These are phyloP conservation scores for Talaromyces sp. DNA, from an alignment of 2,329 filamentous ascomycete genomes.

Conservation along the genomic window DNA sequence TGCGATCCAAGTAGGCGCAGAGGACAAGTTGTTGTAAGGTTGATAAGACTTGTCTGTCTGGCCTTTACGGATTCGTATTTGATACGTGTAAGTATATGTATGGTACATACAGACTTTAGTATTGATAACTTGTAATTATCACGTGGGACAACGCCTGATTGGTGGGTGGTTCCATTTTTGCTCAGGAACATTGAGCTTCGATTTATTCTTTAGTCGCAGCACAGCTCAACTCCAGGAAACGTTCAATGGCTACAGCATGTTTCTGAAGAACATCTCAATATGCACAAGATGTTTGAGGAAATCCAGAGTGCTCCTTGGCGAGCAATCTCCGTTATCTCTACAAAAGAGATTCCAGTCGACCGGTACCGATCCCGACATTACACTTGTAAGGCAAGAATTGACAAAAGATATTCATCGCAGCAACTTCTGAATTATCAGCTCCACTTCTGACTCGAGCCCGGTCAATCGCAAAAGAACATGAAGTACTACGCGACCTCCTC, in stretches of 20 bases:
- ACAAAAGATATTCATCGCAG: slow-evolving; percentile 11
- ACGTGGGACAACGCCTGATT: slow-evolving; percentile 2
- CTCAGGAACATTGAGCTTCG: neutral
- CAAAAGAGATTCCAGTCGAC: slow-evolving; percentile 29
- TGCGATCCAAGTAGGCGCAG: neutral
- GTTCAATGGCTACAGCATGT: slow-evolving; percentile 16
- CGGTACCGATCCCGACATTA: slow-evolving; percentile 24
- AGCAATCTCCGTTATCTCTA: slow-evolving; percentile 22
- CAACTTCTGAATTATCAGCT: slow-evolving; percentile 46
- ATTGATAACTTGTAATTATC: slow-evolving; percentile 7
- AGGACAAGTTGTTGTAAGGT: slow-evolving; percentile 17
- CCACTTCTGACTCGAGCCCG: slow-evolving; percentile 55
- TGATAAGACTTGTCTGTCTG: slow-evolving; percentile 24
- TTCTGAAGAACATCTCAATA: slow-evolving; percentile 29
- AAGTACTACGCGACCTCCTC: slow-evolving; percentile 50
- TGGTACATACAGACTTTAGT: neutral
- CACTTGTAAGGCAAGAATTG: slow-evolving; percentile 12
- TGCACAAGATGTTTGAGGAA: slow-evolving; percentile 48
- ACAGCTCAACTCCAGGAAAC: neutral
- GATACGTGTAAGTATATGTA: slow-evolving; percentile 18
- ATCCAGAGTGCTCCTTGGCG: slow-evolving; percentile 32
- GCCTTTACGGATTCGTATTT: slow-evolving; percentile 32
- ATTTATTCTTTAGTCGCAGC: neutral
- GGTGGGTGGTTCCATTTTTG: slow-evolving; percentile 4
- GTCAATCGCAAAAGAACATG: slow-evolving; percentile 54